phyloP scores from a whole-genome alignment of 352 stramenopile species.

The Globisporangium recalcitrans region DNA sequence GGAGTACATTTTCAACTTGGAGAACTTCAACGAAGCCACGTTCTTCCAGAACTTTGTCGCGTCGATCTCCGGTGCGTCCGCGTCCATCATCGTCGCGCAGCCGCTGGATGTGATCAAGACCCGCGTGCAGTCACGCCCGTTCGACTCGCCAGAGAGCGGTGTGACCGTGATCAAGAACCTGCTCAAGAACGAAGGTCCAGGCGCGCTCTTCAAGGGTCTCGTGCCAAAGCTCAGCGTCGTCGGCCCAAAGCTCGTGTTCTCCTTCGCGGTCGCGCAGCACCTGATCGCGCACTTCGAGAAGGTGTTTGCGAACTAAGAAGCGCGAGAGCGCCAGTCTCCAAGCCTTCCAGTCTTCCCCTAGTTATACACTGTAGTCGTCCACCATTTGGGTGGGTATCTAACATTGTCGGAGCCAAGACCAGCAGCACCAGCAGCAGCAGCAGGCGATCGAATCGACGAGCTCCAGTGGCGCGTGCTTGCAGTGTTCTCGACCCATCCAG shows the following conservation, averaged over 20 bases:
- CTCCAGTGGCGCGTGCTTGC: not conserved
- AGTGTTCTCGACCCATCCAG: not conserved
- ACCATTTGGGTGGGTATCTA: constrained; percentile 20
- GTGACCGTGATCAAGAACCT: constrained; percentile 89
- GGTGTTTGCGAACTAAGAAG: constrained; percentile 32
- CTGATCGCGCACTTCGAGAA: constrained; percentile 94
- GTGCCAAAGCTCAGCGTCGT: constrained; percentile 94
- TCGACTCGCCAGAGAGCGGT: constrained; percentile 91
- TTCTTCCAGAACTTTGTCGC: constrained; percentile 92
- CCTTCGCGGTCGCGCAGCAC: constrained; percentile 93
- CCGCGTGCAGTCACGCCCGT: constrained; percentile 90
- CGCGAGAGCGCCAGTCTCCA: not conserved
- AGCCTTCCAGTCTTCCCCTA: not conserved
- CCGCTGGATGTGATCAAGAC: constrained; percentile 96
- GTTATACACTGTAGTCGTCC: constrained; percentile 14
- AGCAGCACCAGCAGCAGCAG: not conserved
- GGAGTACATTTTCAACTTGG: constrained; percentile 89
- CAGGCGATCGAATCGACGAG: not conserved
- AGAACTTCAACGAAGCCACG: constrained; percentile 87
- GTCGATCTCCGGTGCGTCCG: constrained; percentile 74
- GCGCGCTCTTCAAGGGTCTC: constrained; percentile 93
- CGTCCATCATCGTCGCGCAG: constrained; percentile 88
- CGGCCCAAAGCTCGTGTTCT: constrained; percentile 95
- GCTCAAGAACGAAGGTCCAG: constrained; percentile 88
- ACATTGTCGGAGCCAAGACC: constrained; percentile 10